Evolutionary conservation across 1,284 basidiomycete genomes (phyloP), one percentile per base, ranked within the genome.

Genomic region (Moesziomyces globuligerus): DNA sequence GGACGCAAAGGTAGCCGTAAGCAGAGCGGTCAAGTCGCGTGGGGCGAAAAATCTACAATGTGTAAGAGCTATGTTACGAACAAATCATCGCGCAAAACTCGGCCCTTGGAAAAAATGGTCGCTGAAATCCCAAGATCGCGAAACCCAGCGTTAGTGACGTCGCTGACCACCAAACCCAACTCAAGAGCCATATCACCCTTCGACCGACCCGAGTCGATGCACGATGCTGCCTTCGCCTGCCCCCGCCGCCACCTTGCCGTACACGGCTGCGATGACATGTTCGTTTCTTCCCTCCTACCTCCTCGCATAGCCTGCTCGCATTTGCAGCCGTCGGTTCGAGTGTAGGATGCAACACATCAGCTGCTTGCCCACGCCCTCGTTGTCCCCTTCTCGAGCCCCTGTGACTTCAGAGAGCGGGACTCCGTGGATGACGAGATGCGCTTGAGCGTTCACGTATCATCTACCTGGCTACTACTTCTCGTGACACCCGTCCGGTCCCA

Each of bases 281-380:
- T 29, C 39, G 36, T 25, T 34, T 21, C 26, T 21, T 25, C n/a
- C 13, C 11, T 17, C n/a, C 43, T 18, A 17, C 6, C 17, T 24
- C 44, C 39, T 34, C 34, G 21, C 40, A 21, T 21, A 34, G 15
- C 34, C 32, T 9, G 17, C 15, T 34, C 6, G 32, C 15, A 4
- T 4, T 3, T 34, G 32, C 32, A 34, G 32, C 32, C 32, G 32
- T 34, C 15, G 32, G 32, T 7, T 7, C 15, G 60, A n/a, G 49
- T 54, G 54, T 52, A 18, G 50, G 37, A 46, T 65, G 61, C 54
- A 65, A 53, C 26, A 65, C 29, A 41, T 57, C 61, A 57, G 17
- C 46, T 56, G 60, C 48, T 40, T 26, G 7, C 17, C 4, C 36
- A 23, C 37, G 28, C 25, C 38, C 10, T 4, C 23, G 13, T n/a